A percentile compares a stretch with the other conserved stretches of the same genome.
Evolutionary conservation across 495 filamentous ascomycete genomes (phyloP).

Genomic region (Jackrogersella minutella): DNA sequence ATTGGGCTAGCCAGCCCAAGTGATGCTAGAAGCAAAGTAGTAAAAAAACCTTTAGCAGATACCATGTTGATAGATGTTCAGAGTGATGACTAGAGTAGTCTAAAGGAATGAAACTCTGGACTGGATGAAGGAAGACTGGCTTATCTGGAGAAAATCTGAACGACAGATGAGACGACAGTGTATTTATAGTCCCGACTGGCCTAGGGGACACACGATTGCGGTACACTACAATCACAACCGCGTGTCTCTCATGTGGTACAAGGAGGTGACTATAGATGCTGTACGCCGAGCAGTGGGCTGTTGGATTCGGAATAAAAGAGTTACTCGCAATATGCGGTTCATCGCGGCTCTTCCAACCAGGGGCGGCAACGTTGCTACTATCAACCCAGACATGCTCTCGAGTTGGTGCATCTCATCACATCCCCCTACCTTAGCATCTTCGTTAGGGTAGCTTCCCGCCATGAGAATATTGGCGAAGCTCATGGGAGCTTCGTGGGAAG

Average conservation of each 20-base stretch:
- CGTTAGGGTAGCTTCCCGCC: constrained; percentile 16
- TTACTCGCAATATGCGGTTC: constrained; percentile 7
- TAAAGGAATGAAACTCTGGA: constrained; percentile 26
- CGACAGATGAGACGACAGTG: background rate
- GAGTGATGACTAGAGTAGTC: constrained; percentile 21
- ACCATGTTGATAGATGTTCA: constrained; percentile 36
- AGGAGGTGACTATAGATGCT: constrained; percentile 25
- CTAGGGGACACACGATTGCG: constrained; percentile 2
- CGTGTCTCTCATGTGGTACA: constrained; percentile 40
- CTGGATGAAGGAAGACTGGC: constrained; percentile 18
- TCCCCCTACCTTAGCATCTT: constrained; percentile 17
- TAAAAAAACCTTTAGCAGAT: constrained; percentile 34
- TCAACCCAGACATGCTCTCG: constrained; percentile 17
- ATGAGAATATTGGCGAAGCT: constrained; percentile 30
- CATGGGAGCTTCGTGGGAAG: constrained; percentile 25
- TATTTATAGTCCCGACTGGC: constrained; percentile 22
- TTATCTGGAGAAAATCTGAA: constrained; percentile 14
- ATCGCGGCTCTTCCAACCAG: constrained; percentile 22
- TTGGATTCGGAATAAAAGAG: constrained; percentile 23
- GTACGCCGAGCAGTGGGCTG: constrained; percentile 9
- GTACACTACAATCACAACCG: constrained; percentile 7
- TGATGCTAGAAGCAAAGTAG: constrained; percentile 39
- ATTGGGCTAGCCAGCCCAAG: constrained; percentile 35
- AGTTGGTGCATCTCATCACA: constrained; percentile 15
- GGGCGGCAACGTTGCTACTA: constrained; percentile 46